Evolutionary conservation across 768 basidiomycete genomes (phyloP).

Genomic region (Naganishia vishniacii): DNA sequence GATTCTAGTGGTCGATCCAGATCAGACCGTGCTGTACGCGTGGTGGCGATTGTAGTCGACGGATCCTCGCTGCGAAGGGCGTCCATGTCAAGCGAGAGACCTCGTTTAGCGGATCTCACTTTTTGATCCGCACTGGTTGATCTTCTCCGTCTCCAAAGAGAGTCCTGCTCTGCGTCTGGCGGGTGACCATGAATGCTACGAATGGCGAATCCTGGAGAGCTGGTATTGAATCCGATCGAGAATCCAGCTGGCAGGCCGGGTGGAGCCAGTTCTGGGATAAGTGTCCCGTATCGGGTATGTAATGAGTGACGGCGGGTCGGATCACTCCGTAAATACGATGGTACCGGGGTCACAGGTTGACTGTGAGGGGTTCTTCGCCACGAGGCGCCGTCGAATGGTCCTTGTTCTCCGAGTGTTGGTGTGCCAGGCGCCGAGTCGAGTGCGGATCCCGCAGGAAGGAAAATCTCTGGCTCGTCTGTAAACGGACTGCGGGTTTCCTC

Average conservation of each 20-base stretch:
- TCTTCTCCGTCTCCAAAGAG: slow-evolving; percentile 2
- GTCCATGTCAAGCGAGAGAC: slow-evolving; percentile 10
- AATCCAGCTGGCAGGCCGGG: slow-evolving; percentile 43
- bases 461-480: slow-evolving; percentile 22
- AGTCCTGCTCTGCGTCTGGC: background rate
- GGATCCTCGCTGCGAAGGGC: background rate
- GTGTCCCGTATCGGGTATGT: slow-evolving; percentile 39
- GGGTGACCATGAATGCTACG: slow-evolving; percentile 26
- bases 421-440: slow-evolving; percentile 5
- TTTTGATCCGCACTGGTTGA: background rate
- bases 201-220: slow-evolving; percentile 47
- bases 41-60: too few relatives aligned
- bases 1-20: too few relatives aligned
- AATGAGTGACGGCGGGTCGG: slow-evolving; percentile 7
- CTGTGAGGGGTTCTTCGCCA: background rate
- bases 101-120: background rate
- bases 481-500: slow-evolving; percentile 12
- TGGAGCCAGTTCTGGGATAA: slow-evolving; percentile 42
- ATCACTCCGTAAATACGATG: background rate
- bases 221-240: slow-evolving; percentile 47
- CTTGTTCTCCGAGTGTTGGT: background rate
- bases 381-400: background rate
- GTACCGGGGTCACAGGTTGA: background rate
- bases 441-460: background rate
- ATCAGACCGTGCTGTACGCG: background rate